phyloP scores from a whole-genome alignment of 306 rosid genomes.

The Lablab purpureus region DNA sequence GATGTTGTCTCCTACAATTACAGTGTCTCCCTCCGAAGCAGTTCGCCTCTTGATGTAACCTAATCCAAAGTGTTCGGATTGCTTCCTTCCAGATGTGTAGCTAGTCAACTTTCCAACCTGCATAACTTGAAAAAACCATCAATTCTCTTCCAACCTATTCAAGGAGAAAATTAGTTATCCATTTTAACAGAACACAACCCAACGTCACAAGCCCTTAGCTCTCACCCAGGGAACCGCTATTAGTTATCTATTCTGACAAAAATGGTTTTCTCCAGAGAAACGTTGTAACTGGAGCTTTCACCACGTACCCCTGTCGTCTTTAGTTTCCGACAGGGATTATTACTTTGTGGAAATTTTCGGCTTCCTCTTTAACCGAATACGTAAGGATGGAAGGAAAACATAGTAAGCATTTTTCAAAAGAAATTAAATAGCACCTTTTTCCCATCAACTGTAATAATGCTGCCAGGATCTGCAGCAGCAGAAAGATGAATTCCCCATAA shows the following conservation, averaged over 20 bases:
- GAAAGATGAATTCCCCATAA: constrained; percentile 90
- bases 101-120: constrained; percentile 95
- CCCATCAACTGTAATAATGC: constrained; percentile 70
- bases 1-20: constrained; percentile 68
- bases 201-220: not conserved
- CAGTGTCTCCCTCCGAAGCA: constrained; percentile 71
- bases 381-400: not conserved
- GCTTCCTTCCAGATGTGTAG: constrained; percentile 75
- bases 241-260: constrained; percentile 15
- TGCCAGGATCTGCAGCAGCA: constrained; percentile 81
- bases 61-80: constrained; percentile 73
- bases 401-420: constrained; percentile 5
- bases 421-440: constrained; percentile 61
- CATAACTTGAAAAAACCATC: constrained; percentile 38
- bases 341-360: not conserved
- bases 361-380: constrained; percentile 15
- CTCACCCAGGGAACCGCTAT: constrained; percentile 14
- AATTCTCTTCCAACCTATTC: constrained; percentile 31
- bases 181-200: constrained; percentile 4
- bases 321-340: constrained; percentile 30
- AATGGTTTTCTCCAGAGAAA: constrained; percentile 10
- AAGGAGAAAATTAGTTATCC: constrained; percentile 5
- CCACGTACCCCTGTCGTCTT: not conserved
- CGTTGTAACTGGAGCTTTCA: constrained; percentile 26
- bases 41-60: constrained; percentile 85